phyloP scores from a whole-genome alignment of 148 eudicot genomes.

The Rhododendron williamsianum region DNA sequence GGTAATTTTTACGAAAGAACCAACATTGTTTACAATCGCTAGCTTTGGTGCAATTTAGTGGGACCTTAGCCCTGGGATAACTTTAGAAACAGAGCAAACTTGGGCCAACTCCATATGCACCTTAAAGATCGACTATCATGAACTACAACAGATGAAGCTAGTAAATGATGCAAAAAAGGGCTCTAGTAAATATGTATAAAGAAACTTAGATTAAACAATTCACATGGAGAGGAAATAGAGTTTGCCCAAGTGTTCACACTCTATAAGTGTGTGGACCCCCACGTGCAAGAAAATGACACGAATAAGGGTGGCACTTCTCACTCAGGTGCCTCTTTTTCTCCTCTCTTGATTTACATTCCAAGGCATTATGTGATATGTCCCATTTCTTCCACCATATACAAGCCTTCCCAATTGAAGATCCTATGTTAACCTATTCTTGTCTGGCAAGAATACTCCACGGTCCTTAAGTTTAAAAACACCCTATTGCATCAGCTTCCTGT shows the following conservation, averaged over 20 bases:
- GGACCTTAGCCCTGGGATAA: neutral
- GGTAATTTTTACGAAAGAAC: neutral
- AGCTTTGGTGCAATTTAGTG: neutral
- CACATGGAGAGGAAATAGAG: neutral
- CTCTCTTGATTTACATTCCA: neutral
- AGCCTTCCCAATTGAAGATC: conserved; percentile 1
- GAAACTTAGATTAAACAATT: neutral
- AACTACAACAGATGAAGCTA: neutral
- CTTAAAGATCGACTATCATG: neutral
- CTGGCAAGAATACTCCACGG: neutral
- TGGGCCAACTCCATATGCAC: neutral
- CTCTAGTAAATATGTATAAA: neutral
- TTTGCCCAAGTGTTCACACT: neutral
- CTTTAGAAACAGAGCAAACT: neutral
- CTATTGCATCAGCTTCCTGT: neutral
- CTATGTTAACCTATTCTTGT: neutral
- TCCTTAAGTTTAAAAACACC: neutral
- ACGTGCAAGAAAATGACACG: neutral
- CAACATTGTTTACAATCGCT: neutral
- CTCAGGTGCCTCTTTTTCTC: neutral
- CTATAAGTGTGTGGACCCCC: neutral
- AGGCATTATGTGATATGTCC: neutral
- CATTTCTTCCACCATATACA: neutral
- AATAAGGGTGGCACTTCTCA: neutral
- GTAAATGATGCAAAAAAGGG: neutral